These are phyloP conservation scores for Colletotrichum sp. DNA, from an alignment of 2,329 filamentous ascomycete species.

Conservation along the genomic window DNA sequence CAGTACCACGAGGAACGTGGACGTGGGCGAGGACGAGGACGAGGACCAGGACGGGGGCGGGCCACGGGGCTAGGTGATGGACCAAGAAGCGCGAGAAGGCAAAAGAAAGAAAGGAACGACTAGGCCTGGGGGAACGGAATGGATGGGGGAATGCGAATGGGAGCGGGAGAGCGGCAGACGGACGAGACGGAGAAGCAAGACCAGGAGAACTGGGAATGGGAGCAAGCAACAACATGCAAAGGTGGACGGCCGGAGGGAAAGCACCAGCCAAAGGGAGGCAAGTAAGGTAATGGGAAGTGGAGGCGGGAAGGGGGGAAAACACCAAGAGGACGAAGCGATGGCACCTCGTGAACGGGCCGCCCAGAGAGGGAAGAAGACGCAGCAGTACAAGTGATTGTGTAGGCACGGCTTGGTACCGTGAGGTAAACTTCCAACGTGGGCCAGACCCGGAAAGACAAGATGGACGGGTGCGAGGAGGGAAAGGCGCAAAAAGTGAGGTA, in stretches of 20 bases:
- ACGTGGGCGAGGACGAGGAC: not conserved
- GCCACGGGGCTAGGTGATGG: not conserved
- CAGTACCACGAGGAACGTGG: constrained; percentile 26
- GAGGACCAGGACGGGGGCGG: not conserved
- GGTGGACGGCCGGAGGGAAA: constrained; percentile 17
- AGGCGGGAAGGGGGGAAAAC: constrained; percentile 17
- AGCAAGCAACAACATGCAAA: constrained; percentile 26
- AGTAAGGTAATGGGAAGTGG: constrained; percentile 9
- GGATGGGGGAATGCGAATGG: constrained; percentile 22
- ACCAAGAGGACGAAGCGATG: constrained; percentile 20
- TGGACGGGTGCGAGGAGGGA: constrained; percentile 7
- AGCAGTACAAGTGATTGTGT: not conserved
- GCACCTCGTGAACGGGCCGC: constrained; percentile 6
- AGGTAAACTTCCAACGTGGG: constrained; percentile 15
- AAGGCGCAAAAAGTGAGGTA: not conserved
- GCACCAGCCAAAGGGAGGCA: constrained; percentile 20
- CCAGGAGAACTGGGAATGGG: constrained; percentile 26
- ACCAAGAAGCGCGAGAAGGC: not conserved
- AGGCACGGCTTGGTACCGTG: not conserved
- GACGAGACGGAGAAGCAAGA: not conserved
- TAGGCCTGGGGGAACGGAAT: not conserved
- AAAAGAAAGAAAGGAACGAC: constrained; percentile 3
- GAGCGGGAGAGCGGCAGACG: not conserved
- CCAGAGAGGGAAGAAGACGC: constrained; percentile 1
- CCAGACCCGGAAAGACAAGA: constrained; percentile 14